These are phyloP conservation scores for Saposhnikovia divaricata DNA, from an alignment of 129 eudicot species.

Conservation along the genomic window DNA sequence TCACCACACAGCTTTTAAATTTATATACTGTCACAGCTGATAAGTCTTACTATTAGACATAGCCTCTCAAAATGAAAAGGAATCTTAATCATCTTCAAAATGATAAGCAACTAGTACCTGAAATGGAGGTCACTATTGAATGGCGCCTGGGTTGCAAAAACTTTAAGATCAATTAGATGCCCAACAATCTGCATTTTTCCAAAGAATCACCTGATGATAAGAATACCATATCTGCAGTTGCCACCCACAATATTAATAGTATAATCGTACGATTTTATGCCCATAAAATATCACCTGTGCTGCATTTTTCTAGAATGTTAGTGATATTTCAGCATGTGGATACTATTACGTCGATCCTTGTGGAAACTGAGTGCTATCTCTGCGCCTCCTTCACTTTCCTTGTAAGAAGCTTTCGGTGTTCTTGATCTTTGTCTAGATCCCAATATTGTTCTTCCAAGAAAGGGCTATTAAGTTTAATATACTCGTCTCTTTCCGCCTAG, in stretches of 20 bases:
- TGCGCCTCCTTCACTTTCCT: background rate
- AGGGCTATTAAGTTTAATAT: background rate
- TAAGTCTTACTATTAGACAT: background rate
- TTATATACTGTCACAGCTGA: background rate
- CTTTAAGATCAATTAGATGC: background rate
- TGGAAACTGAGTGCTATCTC: conserved; percentile 1
- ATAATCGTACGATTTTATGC: background rate
- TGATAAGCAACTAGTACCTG: conserved; percentile 4
- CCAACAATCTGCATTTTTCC: conserved; percentile 3
- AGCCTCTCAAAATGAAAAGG: conserved; percentile 7
- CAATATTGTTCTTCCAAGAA: background rate
- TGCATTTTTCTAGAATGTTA: background rate
- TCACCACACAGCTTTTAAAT: background rate
- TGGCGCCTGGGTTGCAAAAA: background rate
- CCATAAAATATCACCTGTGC: background rate
- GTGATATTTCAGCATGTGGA: background rate
- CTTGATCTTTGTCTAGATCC: background rate
- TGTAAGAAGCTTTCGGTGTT: conserved; percentile 2
- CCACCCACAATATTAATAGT: background rate
- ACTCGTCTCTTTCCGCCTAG: background rate
- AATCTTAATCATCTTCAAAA: conserved; percentile 5
- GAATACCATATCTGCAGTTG: background rate
- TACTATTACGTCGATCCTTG: conserved; percentile 3
- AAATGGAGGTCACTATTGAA: background rate
- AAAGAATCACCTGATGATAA: background rate